Percentiles rank a stretch among this genome's conserved stretches.
Evolutionary conservation across 192 early-diverging fungal genomes (phyloP).

Genomic region (Chytriomyces hyalinus): DNA sequence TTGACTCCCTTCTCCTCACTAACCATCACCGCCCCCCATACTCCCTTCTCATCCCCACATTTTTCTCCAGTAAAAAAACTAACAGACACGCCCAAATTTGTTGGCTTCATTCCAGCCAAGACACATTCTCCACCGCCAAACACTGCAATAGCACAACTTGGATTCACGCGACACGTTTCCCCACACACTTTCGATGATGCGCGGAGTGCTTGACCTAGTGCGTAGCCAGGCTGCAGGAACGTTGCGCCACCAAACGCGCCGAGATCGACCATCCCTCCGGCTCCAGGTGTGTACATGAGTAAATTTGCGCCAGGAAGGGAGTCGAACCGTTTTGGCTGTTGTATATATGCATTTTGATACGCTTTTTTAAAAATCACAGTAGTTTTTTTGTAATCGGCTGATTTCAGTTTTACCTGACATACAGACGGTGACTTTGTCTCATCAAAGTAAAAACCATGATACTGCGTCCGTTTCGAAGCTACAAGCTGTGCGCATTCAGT

Average conservation of each 20-base stretch:
- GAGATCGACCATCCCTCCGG: neutral
- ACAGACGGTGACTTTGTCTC: neutral
- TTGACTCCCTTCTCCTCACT: neutral
- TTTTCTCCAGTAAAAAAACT: constrained; percentile 9
- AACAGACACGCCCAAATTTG: neutral
- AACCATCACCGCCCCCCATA: neutral
- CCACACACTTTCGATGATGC: neutral
- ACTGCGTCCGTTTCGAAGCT: neutral
- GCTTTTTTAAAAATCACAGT: too few species aligned
- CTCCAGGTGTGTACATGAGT: neutral
- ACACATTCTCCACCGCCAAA: constrained; percentile 3
- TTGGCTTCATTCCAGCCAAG: neutral
- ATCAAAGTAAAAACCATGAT: neutral
- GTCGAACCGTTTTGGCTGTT: neutral
- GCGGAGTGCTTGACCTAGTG: neutral
- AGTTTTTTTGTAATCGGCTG: too few species aligned
- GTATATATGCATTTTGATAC: too few species aligned
- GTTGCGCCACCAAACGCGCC: neutral
- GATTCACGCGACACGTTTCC: neutral
- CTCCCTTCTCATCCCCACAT: neutral
- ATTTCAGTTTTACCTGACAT: neutral
- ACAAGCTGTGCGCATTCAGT: neutral
- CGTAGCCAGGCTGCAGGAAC: neutral
- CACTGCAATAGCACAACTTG: neutral
- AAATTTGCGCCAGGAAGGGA: neutral